A percentile compares a stretch with the other conserved stretches of the same genome.
phyloP scores from a whole-genome alignment of 2,329 filamentous ascomycete genomes.

The Alternaria panax region DNA sequence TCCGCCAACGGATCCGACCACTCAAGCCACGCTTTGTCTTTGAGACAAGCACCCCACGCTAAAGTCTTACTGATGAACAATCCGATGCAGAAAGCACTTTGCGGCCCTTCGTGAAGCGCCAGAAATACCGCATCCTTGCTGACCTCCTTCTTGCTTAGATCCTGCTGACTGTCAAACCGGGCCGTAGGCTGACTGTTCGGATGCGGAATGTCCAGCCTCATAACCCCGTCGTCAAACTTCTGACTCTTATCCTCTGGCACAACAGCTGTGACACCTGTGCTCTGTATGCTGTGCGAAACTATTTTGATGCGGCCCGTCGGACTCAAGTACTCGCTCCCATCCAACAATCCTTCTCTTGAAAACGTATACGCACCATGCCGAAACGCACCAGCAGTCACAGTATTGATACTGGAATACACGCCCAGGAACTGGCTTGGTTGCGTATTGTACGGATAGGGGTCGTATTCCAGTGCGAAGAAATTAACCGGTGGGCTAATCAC shows the following conservation, averaged over 20 bases:
- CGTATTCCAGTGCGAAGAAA: slow-evolving; percentile 30
- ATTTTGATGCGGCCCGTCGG: slow-evolving; percentile 35
- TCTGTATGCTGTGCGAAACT: slow-evolving; percentile 20
- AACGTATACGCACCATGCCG: slow-evolving; percentile 33
- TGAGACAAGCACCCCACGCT: slow-evolving; percentile 36
- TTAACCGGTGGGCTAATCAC: neutral
- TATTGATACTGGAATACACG: slow-evolving; percentile 30
- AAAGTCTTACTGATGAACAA: slow-evolving; percentile 24
- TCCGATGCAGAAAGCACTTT: slow-evolving; percentile 26
- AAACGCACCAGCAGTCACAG: slow-evolving; percentile 28
- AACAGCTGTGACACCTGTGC: slow-evolving; percentile 17
- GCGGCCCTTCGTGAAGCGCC: slow-evolving; percentile 25
- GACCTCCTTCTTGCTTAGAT: neutral
- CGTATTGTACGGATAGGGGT: slow-evolving; percentile 31
- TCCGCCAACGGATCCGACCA: slow-evolving; percentile 18
- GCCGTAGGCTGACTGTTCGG: slow-evolving; percentile 16
- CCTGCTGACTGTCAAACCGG: slow-evolving; percentile 13
- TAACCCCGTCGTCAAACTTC: slow-evolving; percentile 6
- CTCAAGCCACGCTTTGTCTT: slow-evolving; percentile 30
- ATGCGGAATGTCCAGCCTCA: slow-evolving; percentile 35
- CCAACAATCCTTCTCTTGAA: slow-evolving; percentile 30
- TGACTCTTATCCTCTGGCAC: slow-evolving; percentile 12
- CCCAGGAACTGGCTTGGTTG: slow-evolving; percentile 29
- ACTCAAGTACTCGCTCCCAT: slow-evolving; percentile 33
- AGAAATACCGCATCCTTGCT: slow-evolving; percentile 20